Percentiles rank a stretch among this genome's conserved stretches.
Conservation (phyloP, 2,329 filamentous ascomycete species). For the Fusarium transvaalense region DNA sequence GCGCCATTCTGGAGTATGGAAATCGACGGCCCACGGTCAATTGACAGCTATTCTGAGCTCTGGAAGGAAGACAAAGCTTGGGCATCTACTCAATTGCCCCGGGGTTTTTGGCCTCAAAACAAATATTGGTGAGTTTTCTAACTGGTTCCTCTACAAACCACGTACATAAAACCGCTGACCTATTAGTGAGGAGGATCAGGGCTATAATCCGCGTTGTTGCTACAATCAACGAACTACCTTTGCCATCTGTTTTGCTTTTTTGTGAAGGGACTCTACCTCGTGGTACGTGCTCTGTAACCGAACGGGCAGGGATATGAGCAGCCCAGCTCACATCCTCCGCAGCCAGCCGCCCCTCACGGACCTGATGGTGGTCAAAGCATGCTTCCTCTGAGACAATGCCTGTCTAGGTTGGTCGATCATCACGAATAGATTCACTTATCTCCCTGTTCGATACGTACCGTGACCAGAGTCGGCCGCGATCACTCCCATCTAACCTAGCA, state of each 20-base stretch:
- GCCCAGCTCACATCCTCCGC: constrained; percentile 43
- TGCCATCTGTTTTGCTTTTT: constrained; percentile 40
- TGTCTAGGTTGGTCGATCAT: constrained; percentile 46
- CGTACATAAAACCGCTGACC: background rate
- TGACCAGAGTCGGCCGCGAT: constrained; percentile 16
- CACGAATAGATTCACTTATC: constrained; percentile 24
- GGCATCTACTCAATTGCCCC: background rate
- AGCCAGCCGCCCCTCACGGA: constrained; percentile 43
- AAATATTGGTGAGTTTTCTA: background rate
- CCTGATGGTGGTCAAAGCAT: constrained; percentile 43
- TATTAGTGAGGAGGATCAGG: background rate
- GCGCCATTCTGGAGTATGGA: constrained; percentile 34
- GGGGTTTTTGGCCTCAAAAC: too few species aligned
- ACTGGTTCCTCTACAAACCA: background rate
- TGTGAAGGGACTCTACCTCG: constrained; percentile 13
- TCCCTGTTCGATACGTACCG: constrained; percentile 24
- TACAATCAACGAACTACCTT: background rate
- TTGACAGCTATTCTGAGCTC: constrained; percentile 20
- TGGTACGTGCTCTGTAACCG: constrained; percentile 32
- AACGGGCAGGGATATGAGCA: constrained; percentile 38
- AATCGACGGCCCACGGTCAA: constrained; percentile 34
- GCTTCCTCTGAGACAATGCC: constrained; percentile 42
- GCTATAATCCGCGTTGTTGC: background rate
- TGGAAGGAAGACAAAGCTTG: background rate
- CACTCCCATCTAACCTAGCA: constrained; percentile 2